Percentiles rank a stretch among this genome's conserved stretches.
Evolutionary conservation across 176 grass and related monocot species (phyloP).

Genomic region (Tillandsia fasciculata): DNA sequence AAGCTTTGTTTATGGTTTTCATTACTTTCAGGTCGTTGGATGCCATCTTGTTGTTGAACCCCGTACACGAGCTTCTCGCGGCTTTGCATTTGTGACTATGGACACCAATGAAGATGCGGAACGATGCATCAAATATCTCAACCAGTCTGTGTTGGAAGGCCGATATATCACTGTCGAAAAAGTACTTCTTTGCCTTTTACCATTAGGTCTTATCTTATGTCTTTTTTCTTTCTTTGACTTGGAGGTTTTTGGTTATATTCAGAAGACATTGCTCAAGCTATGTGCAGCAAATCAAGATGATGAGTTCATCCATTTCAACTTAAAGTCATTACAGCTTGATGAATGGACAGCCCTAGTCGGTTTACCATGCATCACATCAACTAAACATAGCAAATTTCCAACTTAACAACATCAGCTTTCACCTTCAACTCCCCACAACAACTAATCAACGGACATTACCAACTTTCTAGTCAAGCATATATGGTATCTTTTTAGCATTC

Average conservation of each 20-base stretch:
- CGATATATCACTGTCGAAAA: conserved; percentile 61
- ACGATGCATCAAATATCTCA: conserved; percentile 59
- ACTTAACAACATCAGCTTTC: conserved; percentile 65
- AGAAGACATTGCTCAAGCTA: conserved; percentile 66
- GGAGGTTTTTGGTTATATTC: conserved; percentile 77
- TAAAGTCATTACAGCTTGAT: conserved; percentile 57
- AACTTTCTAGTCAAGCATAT: conserved; percentile 42
- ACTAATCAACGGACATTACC: conserved; percentile 58
- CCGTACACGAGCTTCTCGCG: conserved; percentile 52
- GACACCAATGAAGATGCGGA: conserved; percentile 61
- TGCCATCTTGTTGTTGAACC: conserved; percentile 64
- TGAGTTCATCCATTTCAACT: conserved; percentile 62
- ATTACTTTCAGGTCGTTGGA: conserved; percentile 33
- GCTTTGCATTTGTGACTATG: conserved; percentile 73
- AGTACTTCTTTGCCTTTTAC: conserved; percentile 26
- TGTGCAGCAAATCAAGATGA: conserved; percentile 64
- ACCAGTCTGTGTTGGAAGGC: conserved; percentile 51
- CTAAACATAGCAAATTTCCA: conserved; percentile 61
- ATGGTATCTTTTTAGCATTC: conserved; percentile 52
- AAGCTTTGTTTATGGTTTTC: not conserved
- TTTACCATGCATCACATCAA: conserved; percentile 69
- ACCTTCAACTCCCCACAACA: conserved; percentile 59
- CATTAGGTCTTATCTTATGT: conserved; percentile 13
- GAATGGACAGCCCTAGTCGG: conserved; percentile 54
- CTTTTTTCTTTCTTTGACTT: conserved; percentile 39